Conservation (phyloP, 2,329 filamentous ascomycete species). For the Botryotinia narcissicola region DNA sequence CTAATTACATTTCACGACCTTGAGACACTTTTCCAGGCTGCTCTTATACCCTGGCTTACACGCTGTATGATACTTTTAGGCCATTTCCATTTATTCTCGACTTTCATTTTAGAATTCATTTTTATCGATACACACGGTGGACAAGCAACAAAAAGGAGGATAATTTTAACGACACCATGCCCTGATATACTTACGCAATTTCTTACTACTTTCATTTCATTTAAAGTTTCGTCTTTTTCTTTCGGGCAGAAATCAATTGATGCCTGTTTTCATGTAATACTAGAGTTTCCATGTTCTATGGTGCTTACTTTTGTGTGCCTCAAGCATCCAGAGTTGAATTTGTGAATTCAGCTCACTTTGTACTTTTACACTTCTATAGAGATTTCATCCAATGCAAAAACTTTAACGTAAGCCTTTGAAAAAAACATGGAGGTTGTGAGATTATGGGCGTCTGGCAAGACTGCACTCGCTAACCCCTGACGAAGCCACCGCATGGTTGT, state of each 20-base stretch:
- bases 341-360: slow-evolving; percentile 9
- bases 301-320: slow-evolving; percentile 12
- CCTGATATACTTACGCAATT: not conserved
- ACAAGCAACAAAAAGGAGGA: slow-evolving; percentile 6
- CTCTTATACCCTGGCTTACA: not conserved
- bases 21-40: not conserved
- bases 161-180: slow-evolving; percentile 10
- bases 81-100: not conserved
- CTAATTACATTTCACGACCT: slow-evolving; percentile 7
- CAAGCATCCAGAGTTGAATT: not conserved
- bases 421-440: not conserved
- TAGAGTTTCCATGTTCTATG: not conserved
- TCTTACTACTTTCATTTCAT: not conserved
- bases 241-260: not conserved
- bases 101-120: slow-evolving; percentile 7
- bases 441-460: not conserved
- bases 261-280: slow-evolving; percentile 16
- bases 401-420: not conserved
- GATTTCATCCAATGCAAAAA: slow-evolving; percentile 8
- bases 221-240: not conserved
- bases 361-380: slow-evolving; percentile 13
- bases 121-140: slow-evolving; percentile 4
- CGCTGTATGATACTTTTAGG: not conserved
- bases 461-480: not conserved
- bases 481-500: not conserved